A percentile compares a stretch with the other conserved stretches of the same genome.
Conservation (phyloP, 2,329 filamentous ascomycete genomes). For the Paraphoma chrysanthemicola region DNA sequence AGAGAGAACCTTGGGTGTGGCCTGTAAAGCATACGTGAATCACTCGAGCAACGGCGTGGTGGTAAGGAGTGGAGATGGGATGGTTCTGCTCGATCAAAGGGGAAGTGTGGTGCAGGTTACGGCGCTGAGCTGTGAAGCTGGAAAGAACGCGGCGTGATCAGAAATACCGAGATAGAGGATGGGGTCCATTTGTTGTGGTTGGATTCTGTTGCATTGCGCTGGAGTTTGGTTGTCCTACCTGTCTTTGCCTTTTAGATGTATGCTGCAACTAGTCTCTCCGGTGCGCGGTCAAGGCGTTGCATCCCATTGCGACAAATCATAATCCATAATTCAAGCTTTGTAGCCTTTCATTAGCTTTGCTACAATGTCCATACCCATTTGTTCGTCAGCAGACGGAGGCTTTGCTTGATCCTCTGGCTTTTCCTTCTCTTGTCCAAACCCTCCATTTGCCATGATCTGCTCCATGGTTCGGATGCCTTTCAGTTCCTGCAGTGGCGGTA, state of each 20-base stretch:
- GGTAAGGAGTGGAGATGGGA: conserved; percentile 14
- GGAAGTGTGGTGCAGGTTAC: conserved; percentile 21
- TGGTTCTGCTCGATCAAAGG: conserved; percentile 9
- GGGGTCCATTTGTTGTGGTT: not conserved
- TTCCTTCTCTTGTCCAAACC: conserved; percentile 15
- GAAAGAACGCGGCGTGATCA: not conserved
- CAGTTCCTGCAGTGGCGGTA: conserved; percentile 46
- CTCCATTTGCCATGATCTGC: conserved; percentile 35
- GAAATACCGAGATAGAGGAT: not conserved
- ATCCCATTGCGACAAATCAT: too few species aligned
- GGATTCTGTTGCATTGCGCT: conserved; percentile 8
- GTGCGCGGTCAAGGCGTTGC: too few species aligned
- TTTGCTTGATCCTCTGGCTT: conserved; percentile 8
- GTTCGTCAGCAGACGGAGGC: conserved; percentile 32
- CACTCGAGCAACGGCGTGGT: conserved; percentile 8
- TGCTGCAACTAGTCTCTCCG: not conserved
- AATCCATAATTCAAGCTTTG: conserved; percentile 18
- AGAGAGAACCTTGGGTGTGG: conserved; percentile 12
- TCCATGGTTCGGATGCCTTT: conserved; percentile 47
- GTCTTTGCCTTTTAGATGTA: not conserved
- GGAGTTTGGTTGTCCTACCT: not conserved
- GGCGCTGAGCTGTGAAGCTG: conserved; percentile 13
- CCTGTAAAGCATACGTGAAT: conserved; percentile 16
- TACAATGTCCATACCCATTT: conserved; percentile 41
- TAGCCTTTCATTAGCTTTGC: conserved; percentile 42